phyloP scores from a whole-genome alignment of 345 rosid genomes.

The Bruguiera gymnorhiza region DNA sequence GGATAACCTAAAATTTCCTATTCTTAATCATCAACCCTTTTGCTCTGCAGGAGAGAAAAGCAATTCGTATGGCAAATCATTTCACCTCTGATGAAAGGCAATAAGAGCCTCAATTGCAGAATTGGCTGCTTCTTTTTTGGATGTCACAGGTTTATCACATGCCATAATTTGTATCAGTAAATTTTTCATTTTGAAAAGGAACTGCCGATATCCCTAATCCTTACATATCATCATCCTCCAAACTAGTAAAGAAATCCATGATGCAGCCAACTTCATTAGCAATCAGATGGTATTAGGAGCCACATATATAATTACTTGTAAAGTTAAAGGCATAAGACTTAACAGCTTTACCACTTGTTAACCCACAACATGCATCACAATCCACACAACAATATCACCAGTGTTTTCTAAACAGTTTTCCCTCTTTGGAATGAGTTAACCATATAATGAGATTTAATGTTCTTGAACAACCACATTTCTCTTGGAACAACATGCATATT shows the following conservation, averaged over 20 bases:
- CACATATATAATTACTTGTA: no score
- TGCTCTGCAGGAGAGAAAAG: neutral
- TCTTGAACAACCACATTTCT: neutral
- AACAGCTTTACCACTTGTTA: neutral
- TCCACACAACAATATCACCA: neutral
- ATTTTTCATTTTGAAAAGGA: no score
- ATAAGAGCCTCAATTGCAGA: no score
- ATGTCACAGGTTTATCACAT: no score
- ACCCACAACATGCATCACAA: constrained; percentile 1
- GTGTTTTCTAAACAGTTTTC: neutral
- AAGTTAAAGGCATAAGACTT: neutral
- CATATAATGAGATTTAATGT: neutral
- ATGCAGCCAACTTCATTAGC: neutral
- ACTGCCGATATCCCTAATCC: neutral
- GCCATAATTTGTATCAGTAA: no score
- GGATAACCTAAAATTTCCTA: neutral
- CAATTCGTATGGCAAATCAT: neutral
- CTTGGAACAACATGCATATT: neutral
- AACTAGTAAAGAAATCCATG: constrained; percentile 2
- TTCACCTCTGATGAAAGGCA: no score
- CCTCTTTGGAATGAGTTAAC: neutral
- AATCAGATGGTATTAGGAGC: neutral
- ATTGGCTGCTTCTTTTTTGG: no score
- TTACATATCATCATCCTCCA: neutral
- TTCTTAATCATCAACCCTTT: neutral